Base-by-base conservation (phyloP, 164 flowering plant genomes). In the Tetracentron sinense region DNA sequence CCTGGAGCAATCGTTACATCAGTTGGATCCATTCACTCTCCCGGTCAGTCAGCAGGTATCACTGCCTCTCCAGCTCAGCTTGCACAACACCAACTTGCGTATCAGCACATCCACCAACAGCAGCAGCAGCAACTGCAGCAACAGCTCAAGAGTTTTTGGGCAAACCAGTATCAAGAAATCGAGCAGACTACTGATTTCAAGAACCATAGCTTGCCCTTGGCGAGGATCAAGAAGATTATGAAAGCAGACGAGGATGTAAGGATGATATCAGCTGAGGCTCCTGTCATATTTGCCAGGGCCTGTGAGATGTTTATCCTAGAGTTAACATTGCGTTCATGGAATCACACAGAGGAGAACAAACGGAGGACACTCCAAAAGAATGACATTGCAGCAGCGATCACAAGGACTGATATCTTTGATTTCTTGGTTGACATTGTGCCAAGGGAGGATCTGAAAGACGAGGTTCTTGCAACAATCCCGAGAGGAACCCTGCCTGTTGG, bases 261-360 rank as follows among this genome's bases (percentile, higher is more conserved):
- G 71, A 88, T 88, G 95, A 84, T 88, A 61, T 84, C 95, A 27
- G 91, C 95, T 0, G 95, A 88, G 72, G 95, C 95, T 38, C 95
- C 95, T 0, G 83, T 88, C 6, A 66, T 88, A 21, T 84, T 88
- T 66, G 85, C 95, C 28, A 78, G 84, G 69, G 91, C 95, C 17
- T 88, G 95, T 63, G 95, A 88, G 75, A 84, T 88, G 89, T 88
- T 88, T 75, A 88, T 88, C 49, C 75, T 84, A 21, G 95, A 88
- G 70, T 57, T 88, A 67, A 88, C 95, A 4, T 58, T 88, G 42
- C 77, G 94, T 7, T 82, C 95, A 15, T 88, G 95, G 90, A 82
- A 78, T 52, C 89, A 84, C 71, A 82, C 95, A 0, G 95, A 88
- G 70, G 95, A 88, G 75, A 88, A 80, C 74, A 88, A 84, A 58